Evolutionary conservation across 495 filamentous ascomycete species (phyloP).

Genomic region (Hapsidospora chrysogenum): DNA sequence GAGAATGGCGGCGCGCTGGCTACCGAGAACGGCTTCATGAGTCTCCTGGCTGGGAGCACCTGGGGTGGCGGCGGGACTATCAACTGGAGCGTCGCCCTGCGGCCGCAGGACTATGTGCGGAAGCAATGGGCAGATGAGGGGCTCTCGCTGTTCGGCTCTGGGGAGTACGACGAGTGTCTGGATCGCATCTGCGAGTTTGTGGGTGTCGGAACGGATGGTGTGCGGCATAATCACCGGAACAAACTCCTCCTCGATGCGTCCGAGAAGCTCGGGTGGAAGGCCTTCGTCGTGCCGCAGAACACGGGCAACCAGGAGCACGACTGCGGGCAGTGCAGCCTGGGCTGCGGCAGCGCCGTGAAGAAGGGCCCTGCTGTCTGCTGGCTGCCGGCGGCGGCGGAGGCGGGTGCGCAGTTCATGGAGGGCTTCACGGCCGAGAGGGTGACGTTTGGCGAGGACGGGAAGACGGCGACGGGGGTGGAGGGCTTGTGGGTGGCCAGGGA

Average conservation of each 20-base stretch:
- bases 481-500: constrained; percentile 63
- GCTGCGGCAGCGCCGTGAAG: constrained; percentile 57
- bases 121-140: constrained; percentile 64
- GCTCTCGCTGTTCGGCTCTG: constrained; percentile 61
- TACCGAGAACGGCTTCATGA: constrained; percentile 47
- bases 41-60: constrained; percentile 47
- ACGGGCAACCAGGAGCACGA: constrained; percentile 51
- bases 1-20: constrained; percentile 35
- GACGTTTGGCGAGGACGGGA: constrained; percentile 43
- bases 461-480: constrained; percentile 45
- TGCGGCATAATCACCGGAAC: constrained; percentile 57
- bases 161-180: constrained; percentile 57
- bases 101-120: constrained; percentile 65
- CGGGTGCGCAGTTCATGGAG: constrained; percentile 66
- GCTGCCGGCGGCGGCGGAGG: constrained; percentile 57
- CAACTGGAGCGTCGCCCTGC: constrained; percentile 77
- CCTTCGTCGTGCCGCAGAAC: constrained; percentile 64
- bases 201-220: constrained; percentile 53
- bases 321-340: constrained; percentile 64
- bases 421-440: constrained; percentile 54
- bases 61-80: constrained; percentile 82
- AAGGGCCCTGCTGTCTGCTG: constrained; percentile 63
- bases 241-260: constrained; percentile 55
- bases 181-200: constrained; percentile 47
- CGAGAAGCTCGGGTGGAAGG: constrained; percentile 54